Base-by-base conservation (phyloP, 345 rosid species). In the Salix suchowensis region DNA sequence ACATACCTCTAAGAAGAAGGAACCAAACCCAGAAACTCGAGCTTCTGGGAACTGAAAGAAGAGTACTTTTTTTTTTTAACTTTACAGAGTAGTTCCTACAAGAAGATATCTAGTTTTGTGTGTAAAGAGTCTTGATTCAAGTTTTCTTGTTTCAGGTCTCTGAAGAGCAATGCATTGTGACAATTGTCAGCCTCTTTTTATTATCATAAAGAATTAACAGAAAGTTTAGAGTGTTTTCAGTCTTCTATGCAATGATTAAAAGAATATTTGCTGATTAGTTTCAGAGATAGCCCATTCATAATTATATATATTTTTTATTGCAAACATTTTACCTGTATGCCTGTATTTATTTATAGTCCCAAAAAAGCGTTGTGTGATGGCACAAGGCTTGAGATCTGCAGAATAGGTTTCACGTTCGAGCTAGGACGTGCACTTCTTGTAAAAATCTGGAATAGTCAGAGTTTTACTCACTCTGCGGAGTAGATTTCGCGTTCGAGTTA, bases 1-100 rank as follows among this genome's bases (percentile, higher is more conserved):
- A 46, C 85, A 72, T 84, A 87, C 86, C 89, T 81, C 39, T 70
- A 37, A 3, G 30, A 78, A 28, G 69, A 44, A 64, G 28, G 44
- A 40, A 74, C 42, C 72, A 64, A 32, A 26, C 75, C 82, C 54
- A 69, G 74, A 73, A 75, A 18, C 28, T 58, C 64, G 8, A n/a
- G 14, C 64, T 58, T 58, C 5, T 58, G 13, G 46, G 70, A 13
- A 24, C 67, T 52, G 71, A 65, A 73, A 79, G 73, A 60, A 58
- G 52, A 34, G 73, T 54, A 67, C 44, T 46, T 80, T 46, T 79
- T 80, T 46, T 79, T 39, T 71, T 73, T 74, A 67, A 79, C 64
- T 37, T 61, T 39, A 67, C 75, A 67, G 84, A 82, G 74, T 75
- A 58, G 68, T 68, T 42, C 65, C 23, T 55, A 76, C 68, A 30